Base-by-base conservation (phyloP, 2,329 filamentous ascomycete genomes). In the Eurotiales sp. region DNA sequence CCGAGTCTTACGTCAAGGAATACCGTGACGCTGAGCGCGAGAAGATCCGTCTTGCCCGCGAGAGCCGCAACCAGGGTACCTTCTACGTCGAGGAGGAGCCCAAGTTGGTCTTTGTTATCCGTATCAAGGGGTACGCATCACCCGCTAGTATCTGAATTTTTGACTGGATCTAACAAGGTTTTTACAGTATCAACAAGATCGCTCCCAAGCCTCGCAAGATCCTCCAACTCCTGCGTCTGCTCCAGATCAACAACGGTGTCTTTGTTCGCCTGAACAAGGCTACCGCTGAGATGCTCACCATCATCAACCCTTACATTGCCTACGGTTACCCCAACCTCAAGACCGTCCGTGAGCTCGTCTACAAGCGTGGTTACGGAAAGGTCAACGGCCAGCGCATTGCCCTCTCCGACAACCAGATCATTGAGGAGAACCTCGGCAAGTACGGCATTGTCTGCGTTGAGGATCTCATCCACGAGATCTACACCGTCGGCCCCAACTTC, bases 171-270 rank as follows among this genome's bases (percentile, higher is more conserved):
- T n/a, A 11, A 52, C 17, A 3, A 19, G 21, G n/a, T n/a, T 5
- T 6, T 39, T 6, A 42, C 58, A 86, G 92, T 95, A 97, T 99
- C 90, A 97, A 97, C 89, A 99, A 99, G 88, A 97, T 99, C 70
- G 86, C 95, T 74, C 93, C 93, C 68, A 97, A 99, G 88, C 95
- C 95, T 78, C 91, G 93, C 84, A 99, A 99, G 87, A 97, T 96
- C 72, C 86, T 99, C 68, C 93, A 99, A 81, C 89, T 99, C 57
- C 91, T 99, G 75, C 92, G 93, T 83, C 90, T 99, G 63, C 87
- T 99, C 70, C 93, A 99, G 83, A 99, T 99, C 88, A 99, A 99
- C 89, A 97, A 96, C 77, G 93, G 92, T 77, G 90, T 96, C 77
- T 99, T 99, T 81, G 82, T 99, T 78, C 87, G 85, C 72, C 82